Percentiles rank a stretch among this genome's conserved stretches.
These are phyloP conservation scores for Escovopsis sp. DNA, from an alignment of 2,329 filamentous ascomycete species.

Conservation along the genomic window DNA sequence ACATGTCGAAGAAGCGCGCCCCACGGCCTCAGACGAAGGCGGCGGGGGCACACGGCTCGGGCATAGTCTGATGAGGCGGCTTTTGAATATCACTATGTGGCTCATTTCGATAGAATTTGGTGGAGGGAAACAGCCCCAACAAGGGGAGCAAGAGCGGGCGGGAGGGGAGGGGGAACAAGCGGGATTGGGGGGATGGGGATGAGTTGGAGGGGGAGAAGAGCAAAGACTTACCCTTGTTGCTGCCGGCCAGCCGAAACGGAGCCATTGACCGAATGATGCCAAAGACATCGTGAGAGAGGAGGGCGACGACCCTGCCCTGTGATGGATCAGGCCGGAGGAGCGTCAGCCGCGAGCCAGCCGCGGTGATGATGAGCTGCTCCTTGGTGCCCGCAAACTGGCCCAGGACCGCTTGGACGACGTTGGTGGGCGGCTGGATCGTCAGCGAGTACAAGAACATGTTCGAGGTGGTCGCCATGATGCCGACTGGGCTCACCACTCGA, in stretches of 20 bases:
- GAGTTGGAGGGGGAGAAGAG: background rate
- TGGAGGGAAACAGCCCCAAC: too few species aligned
- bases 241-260: slow-evolving; percentile 82
- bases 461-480: slow-evolving; percentile 85
- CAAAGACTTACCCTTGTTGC: slow-evolving; percentile 79
- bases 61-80: slow-evolving; percentile 11
- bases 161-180: too few species aligned
- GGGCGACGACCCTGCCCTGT: slow-evolving; percentile 70
- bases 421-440: slow-evolving; percentile 84
- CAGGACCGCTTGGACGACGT: slow-evolving; percentile 77
- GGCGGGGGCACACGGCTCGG: slow-evolving; percentile 7
- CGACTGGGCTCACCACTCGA: slow-evolving; percentile 31
- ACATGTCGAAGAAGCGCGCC: slow-evolving; percentile 14
- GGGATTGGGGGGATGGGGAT: background rate
- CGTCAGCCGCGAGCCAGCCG: slow-evolving; percentile 76
- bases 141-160: too few species aligned
- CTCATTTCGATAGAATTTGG: too few species aligned
- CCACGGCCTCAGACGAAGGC: background rate
- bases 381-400: slow-evolving; percentile 94
- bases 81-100: slow-evolving; percentile 7
- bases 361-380: slow-evolving; percentile 94
- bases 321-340: slow-evolving; percentile 75
- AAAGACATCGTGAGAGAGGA: slow-evolving; percentile 88
- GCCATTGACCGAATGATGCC: slow-evolving; percentile 85
- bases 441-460: slow-evolving; percentile 98